phyloP scores from a whole-genome alignment of 2,329 filamentous ascomycete genomes.

The Neoscytalidium dimidiatum region DNA sequence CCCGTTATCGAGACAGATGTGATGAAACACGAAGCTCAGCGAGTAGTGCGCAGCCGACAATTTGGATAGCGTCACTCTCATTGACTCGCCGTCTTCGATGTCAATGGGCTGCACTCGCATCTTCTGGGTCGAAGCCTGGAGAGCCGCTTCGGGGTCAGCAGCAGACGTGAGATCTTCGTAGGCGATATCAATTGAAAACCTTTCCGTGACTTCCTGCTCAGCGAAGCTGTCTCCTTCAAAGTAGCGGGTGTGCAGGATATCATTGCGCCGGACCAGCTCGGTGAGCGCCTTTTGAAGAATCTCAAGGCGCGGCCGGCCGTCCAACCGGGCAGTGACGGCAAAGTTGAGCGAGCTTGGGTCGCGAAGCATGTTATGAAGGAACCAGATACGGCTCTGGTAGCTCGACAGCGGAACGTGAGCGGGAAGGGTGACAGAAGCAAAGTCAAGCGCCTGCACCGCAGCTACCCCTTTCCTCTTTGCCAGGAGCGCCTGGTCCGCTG shows the following conservation, averaged over 20 bases:
- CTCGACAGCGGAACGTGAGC: conserved; percentile 28
- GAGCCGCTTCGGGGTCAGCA: conserved; percentile 20
- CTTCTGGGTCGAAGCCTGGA: conserved; percentile 20
- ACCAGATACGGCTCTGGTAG: conserved; percentile 29
- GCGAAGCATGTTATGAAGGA: conserved; percentile 27
- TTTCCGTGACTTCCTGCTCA: conserved; percentile 25
- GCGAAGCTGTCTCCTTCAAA: conserved; percentile 29
- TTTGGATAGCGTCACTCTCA: conserved; percentile 25
- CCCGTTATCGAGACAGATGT: conserved; percentile 38
- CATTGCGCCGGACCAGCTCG: conserved; percentile 24
- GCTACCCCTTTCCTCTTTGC: neutral
- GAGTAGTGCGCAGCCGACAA: conserved; percentile 25
- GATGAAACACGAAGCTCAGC: conserved; percentile 34
- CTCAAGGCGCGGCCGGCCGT: conserved; percentile 22
- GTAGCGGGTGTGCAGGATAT: conserved; percentile 26
- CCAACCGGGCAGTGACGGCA: conserved; percentile 23
- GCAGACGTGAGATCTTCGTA: conserved; percentile 24
- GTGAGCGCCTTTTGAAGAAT: conserved; percentile 22
- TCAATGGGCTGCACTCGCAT: conserved; percentile 21
- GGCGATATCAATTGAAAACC: conserved; percentile 22
- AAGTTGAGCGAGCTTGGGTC: conserved; percentile 28
- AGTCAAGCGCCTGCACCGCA: neutral
- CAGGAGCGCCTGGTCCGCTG: neutral
- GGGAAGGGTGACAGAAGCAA: neutral
- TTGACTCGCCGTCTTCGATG: conserved; percentile 27